A percentile compares a stretch with the other conserved stretches of the same genome.
These are phyloP conservation scores for Coniella vitis DNA, from an alignment of 2,329 filamentous ascomycete species.

Conservation along the genomic window DNA sequence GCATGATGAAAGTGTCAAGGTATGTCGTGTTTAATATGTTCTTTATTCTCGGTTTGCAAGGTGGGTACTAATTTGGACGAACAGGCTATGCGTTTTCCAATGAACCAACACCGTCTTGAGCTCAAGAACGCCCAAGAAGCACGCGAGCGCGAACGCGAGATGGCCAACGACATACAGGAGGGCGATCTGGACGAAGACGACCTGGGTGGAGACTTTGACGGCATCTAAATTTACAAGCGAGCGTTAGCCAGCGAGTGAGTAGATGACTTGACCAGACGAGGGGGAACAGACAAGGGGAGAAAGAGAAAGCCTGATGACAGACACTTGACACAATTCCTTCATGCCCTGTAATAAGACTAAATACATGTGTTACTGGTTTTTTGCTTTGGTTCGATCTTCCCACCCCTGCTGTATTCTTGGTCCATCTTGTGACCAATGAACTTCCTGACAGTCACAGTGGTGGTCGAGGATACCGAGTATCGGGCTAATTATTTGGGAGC, in stretches of 20 bases:
- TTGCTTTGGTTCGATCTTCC: background rate
- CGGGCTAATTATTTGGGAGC: background rate
- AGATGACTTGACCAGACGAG: background rate
- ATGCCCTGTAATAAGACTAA: constrained; percentile 10
- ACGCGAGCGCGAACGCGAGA: constrained; percentile 89
- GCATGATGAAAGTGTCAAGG: constrained; percentile 97
- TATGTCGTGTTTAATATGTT: constrained; percentile 44
- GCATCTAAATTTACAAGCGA: constrained; percentile 56
- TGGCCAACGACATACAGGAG: constrained; percentile 98
- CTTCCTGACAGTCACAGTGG: background rate
- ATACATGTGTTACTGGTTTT: constrained; percentile 7
- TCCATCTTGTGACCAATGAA: background rate
- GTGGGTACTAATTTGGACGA: background rate
- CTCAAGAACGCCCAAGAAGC: constrained; percentile 98
- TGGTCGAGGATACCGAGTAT: background rate
- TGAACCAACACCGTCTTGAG: constrained; percentile 97
- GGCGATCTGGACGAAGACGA: constrained; percentile 96
- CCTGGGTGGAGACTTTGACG: constrained; percentile 91
- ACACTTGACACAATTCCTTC: background rate
- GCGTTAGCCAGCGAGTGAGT: background rate
- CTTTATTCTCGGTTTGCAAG: too few relatives aligned
- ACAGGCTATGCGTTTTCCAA: constrained; percentile 95
- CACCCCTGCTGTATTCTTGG: background rate
- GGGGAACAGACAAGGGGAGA: background rate
- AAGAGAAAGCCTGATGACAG: background rate